Percentiles rank a stretch among this genome's conserved stretches.
phyloP scores from a whole-genome alignment of 2,329 filamentous ascomycete species.

The Fusarium succisae region DNA sequence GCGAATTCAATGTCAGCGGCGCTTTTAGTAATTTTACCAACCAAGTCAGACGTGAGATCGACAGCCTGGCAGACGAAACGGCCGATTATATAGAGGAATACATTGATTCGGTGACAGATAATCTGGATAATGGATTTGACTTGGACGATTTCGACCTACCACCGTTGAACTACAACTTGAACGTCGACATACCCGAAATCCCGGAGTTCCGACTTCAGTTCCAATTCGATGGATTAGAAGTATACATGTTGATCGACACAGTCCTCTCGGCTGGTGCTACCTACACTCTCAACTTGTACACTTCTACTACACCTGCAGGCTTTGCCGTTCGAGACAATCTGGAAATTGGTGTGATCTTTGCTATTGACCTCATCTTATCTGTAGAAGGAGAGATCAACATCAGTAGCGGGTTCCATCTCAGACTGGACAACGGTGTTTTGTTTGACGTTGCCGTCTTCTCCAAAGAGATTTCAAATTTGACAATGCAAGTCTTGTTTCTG shows the following conservation, averaged over 20 bases:
- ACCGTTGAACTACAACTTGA: not conserved
- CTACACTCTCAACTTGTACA: not conserved
- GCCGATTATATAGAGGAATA: not conserved
- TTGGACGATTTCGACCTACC: not conserved
- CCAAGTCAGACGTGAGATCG: not conserved
- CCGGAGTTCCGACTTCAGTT: not conserved
- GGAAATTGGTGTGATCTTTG: fast-evolving
- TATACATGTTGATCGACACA: not conserved
- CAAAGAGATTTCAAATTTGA: not conserved
- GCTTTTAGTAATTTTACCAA: not conserved
- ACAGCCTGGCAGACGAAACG: not conserved
- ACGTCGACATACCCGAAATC: not conserved
- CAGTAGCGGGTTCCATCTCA: not conserved
- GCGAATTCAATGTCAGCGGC: not conserved
- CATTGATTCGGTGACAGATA: not conserved
- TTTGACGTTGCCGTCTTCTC: not conserved
- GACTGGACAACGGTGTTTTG: not conserved
- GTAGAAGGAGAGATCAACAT: not conserved
- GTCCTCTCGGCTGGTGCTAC: not conserved
- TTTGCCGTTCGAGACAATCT: not conserved
- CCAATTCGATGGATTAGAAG: not conserved
- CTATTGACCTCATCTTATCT: not conserved
- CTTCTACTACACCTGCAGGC: not conserved
- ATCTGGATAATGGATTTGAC: not conserved
- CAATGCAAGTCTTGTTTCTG: not conserved